phyloP scores from a whole-genome alignment of 257 asterid species.

The Paulownia fortunei region DNA sequence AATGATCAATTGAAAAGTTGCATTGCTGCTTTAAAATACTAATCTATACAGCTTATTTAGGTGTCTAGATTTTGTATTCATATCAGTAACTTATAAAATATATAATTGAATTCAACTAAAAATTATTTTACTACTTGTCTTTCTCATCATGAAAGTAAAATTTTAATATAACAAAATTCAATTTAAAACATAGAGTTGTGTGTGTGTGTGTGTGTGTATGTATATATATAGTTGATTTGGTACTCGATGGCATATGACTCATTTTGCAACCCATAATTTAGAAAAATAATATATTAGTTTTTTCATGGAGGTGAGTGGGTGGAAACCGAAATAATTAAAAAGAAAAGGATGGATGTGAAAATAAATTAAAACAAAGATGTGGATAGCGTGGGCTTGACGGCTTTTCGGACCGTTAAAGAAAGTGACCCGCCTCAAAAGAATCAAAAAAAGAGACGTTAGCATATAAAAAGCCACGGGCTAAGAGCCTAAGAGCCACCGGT shows the following conservation, averaged over 20 bases:
- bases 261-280: background rate
- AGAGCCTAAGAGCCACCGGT: conserved; percentile 1
- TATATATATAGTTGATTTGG: background rate
- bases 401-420: conserved; percentile 42
- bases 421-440: conserved; percentile 37
- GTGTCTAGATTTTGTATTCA: too few relatives aligned
- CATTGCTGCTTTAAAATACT: too few relatives aligned
- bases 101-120: too few relatives aligned
- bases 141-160: too few relatives aligned
- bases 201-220: too few relatives aligned
- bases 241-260: background rate
- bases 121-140: too few relatives aligned
- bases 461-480: conserved; percentile 19
- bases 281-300: background rate
- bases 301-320: background rate
- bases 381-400: conserved; percentile 38
- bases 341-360: background rate
- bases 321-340: background rate
- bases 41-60: too few relatives aligned
- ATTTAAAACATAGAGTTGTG: too few relatives aligned
- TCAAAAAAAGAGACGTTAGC: conserved; percentile 37
- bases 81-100: too few relatives aligned
- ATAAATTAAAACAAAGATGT: conserved; percentile 17
- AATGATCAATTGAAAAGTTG: background rate
- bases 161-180: too few relatives aligned